Conservation (phyloP, 495 filamentous ascomycete genomes). For the Saxispiralis lemnorum region DNA sequence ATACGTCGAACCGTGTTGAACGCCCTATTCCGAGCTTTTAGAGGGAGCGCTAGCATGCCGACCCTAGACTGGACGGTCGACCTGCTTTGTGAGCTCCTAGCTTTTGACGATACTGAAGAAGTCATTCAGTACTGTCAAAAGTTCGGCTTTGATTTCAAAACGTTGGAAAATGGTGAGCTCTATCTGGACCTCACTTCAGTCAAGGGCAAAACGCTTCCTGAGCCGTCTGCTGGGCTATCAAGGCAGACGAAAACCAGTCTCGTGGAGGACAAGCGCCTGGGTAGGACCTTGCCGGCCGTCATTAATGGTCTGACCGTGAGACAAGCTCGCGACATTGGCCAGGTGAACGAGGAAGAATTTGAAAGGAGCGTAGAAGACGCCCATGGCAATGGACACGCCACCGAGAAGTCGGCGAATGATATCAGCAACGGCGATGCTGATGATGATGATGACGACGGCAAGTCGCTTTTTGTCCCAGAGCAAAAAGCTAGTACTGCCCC, state of each 20-base stretch:
- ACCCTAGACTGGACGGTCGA: constrained; percentile 59
- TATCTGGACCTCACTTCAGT: constrained; percentile 21
- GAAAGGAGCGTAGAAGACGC: constrained; percentile 6
- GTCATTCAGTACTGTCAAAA: constrained; percentile 50
- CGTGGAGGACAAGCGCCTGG: constrained; percentile 16
- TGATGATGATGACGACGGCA: constrained; percentile 2
- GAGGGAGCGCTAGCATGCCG: constrained; percentile 30
- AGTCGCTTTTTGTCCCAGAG: constrained; percentile 14
- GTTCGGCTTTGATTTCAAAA: constrained; percentile 45
- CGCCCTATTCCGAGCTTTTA: constrained; percentile 43
- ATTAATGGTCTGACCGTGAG: constrained; percentile 14
- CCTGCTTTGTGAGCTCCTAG: constrained; percentile 45
- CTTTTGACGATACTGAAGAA: constrained; percentile 57
- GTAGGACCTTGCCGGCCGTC: constrained; percentile 14
- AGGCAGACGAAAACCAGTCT: constrained; percentile 13
- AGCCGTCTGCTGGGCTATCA: constrained; percentile 5
- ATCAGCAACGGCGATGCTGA: neutral
- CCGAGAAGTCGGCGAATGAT: neutral
- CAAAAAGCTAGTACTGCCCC: neutral
- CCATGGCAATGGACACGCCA: neutral
- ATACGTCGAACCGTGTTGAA: constrained; percentile 62
- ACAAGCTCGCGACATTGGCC: constrained; percentile 10
- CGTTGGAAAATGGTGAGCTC: constrained; percentile 18
- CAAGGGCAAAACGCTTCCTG: constrained; percentile 6
- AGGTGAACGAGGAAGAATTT: constrained; percentile 8